Evolutionary conservation across 2,329 filamentous ascomycete species (phyloP).

Genomic region (Tolypocladium capitatum): DNA sequence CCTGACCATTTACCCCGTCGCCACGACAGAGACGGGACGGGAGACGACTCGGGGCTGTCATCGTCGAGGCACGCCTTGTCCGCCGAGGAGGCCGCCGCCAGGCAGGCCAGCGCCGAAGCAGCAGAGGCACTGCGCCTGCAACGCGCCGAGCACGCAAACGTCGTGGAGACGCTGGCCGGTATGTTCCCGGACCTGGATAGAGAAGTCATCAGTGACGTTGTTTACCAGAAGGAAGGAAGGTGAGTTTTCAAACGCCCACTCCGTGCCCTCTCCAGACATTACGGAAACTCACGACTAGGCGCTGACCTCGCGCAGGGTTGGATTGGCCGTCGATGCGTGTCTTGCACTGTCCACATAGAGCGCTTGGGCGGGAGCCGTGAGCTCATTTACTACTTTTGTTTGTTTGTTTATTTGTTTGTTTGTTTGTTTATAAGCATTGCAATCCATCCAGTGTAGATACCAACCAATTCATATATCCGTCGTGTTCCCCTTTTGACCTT

Average conservation of each 20-base stretch:
- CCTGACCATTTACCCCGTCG: constrained; percentile 17
- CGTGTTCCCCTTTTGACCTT: not conserved
- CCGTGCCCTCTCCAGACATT: not conserved
- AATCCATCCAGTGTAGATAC: not conserved
- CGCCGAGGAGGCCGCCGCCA: constrained; percentile 76
- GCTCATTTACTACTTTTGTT: not conserved
- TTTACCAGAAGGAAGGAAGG: constrained; percentile 89
- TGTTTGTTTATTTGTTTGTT: no score
- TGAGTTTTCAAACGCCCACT: constrained; percentile 30
- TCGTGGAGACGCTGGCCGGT: constrained; percentile 84
- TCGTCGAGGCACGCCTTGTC: constrained; percentile 36
- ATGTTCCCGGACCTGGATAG: constrained; percentile 96
- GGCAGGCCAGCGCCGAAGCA: constrained; percentile 79
- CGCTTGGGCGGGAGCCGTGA: not conserved
- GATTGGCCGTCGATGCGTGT: constrained; percentile 75
- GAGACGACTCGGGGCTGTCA: constrained; percentile 16
- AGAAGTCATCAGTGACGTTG: constrained; percentile 93
- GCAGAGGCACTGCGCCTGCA: constrained; percentile 79
- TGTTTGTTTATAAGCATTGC: not conserved
- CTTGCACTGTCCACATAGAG: constrained; percentile 48
- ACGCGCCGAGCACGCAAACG: constrained; percentile 70
- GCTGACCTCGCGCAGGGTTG: constrained; percentile 43
- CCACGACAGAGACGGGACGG: constrained; percentile 6
- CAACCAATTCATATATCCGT: not conserved
- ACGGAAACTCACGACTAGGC: not conserved